These are phyloP conservation scores for Dactylonectria macrodidyma DNA, from an alignment of 2,329 filamentous ascomycete species.

Conservation along the genomic window DNA sequence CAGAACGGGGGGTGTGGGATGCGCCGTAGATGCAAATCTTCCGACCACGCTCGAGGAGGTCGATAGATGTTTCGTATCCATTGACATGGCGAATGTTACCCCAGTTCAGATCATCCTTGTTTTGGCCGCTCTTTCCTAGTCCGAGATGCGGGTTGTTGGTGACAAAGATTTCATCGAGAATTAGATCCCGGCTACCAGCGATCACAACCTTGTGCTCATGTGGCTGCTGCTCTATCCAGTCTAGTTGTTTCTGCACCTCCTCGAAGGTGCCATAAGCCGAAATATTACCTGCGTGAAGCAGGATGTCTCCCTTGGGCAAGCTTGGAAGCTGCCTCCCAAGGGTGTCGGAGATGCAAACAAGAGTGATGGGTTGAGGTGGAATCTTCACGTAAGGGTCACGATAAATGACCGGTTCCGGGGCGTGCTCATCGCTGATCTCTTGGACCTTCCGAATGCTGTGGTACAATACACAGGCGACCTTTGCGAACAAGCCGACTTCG, in stretches of 20 bases:
- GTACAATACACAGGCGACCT: no score
- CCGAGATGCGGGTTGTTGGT: slow-evolving; percentile 30
- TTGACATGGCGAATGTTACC: slow-evolving; percentile 42
- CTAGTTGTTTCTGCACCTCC: slow-evolving; percentile 54
- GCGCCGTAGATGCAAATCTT: no score
- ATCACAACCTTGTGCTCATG: slow-evolving; percentile 74
- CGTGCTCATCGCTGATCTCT: no score
- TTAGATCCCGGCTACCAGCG: slow-evolving; percentile 76
- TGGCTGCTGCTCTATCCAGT: slow-evolving; percentile 53
- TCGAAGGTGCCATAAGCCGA: slow-evolving; percentile 60
- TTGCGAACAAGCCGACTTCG: no score
- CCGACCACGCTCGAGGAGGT: slow-evolving; percentile 8
- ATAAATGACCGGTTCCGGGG: no score
- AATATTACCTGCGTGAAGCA: slow-evolving; percentile 79
- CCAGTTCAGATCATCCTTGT: slow-evolving; percentile 40
- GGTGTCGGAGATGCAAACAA: slow-evolving; percentile 78
- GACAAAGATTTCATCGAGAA: slow-evolving; percentile 72
- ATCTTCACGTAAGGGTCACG: no score
- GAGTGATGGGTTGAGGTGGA: no score
- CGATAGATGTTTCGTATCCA: slow-evolving; percentile 27
- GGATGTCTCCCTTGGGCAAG: slow-evolving; percentile 75
- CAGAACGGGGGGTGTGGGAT: no score
- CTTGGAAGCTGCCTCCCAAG: slow-evolving; percentile 68
- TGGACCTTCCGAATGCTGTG: no score
- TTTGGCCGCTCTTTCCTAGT: slow-evolving; percentile 29